Evolutionary conservation across 345 rosid genomes (phyloP).

Genomic region (Dipteronia dyeriana): DNA sequence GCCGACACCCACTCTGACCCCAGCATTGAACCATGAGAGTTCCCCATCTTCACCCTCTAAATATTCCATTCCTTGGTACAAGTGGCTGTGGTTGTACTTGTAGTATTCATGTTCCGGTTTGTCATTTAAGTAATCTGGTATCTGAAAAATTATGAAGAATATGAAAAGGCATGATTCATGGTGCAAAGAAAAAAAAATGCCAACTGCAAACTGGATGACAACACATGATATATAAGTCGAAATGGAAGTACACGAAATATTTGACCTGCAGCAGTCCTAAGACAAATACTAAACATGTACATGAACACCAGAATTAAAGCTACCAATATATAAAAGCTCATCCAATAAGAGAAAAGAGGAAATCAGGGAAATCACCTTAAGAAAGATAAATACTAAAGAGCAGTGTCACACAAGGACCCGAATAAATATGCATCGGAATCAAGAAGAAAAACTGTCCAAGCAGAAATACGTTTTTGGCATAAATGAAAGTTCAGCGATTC

Average conservation of each 20-base stretch:
- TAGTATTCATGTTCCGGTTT: slow-evolving; percentile 49
- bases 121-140: slow-evolving; percentile 37
- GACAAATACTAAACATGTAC: not conserved
- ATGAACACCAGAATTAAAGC: not conserved
- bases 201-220: not conserved
- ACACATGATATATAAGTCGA: not conserved
- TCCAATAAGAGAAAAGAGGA: not conserved
- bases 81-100: slow-evolving; percentile 13
- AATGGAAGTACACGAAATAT: not conserved
- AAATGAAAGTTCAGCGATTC: too few species aligned
- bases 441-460: not conserved
- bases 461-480: not conserved
- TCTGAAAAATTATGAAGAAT: slow-evolving; percentile 30
- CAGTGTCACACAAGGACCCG: not conserved
- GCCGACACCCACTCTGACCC: slow-evolving; percentile 95
- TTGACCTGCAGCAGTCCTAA: not conserved
- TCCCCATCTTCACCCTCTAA: slow-evolving; percentile 76
- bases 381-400: not conserved
- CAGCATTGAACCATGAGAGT: slow-evolving; percentile 88
- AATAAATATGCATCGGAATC: not conserved
- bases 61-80: slow-evolving; percentile 40
- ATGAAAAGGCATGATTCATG: slow-evolving; percentile 20
- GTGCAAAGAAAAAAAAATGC: not conserved
- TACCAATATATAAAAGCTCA: not conserved
- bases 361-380: not conserved